phyloP scores from a whole-genome alignment of 768 basidiomycete species.

The Butyriboletus loyo region DNA sequence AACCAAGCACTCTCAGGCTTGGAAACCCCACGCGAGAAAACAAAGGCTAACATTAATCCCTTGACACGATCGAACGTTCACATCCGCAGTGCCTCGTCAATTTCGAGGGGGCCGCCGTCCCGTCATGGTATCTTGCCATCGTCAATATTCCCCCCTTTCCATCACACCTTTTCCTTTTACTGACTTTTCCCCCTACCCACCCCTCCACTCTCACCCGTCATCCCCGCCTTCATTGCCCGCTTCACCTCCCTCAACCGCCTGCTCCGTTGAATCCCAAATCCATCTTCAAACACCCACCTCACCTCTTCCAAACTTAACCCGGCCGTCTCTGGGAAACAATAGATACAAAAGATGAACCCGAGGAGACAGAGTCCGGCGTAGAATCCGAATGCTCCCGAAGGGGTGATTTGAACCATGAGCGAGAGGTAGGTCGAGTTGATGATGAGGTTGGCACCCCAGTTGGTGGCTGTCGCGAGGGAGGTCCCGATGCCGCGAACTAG shows the following conservation, averaged over 20 bases:
- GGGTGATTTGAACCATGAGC: conserved; percentile 70
- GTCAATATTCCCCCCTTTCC: not conserved
- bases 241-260: conserved; percentile 37
- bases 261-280: conserved; percentile 65
- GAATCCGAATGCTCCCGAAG: conserved; percentile 73
- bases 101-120: not conserved
- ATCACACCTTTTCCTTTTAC: not conserved
- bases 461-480: conserved; percentile 69
- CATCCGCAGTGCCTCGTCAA: not conserved
- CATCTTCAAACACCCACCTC: conserved; percentile 54
- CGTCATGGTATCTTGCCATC: not conserved
- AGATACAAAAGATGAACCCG: conserved; percentile 65
- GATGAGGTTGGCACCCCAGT: conserved; percentile 75
- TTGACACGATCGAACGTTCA: not conserved
- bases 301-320: conserved; percentile 71
- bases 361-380: conserved; percentile 71
- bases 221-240: conserved; percentile 1
- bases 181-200: not conserved
- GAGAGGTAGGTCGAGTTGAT: conserved; percentile 80
- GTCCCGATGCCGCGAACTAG: conserved; percentile 75
- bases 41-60: not conserved
- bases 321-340: conserved; percentile 78
- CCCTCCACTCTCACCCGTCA: not conserved
- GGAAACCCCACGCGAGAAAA: not conserved
- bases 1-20: not conserved